phyloP scores from a whole-genome alignment of 371 early-diverging fungal species.

The Mortierella sp. region DNA sequence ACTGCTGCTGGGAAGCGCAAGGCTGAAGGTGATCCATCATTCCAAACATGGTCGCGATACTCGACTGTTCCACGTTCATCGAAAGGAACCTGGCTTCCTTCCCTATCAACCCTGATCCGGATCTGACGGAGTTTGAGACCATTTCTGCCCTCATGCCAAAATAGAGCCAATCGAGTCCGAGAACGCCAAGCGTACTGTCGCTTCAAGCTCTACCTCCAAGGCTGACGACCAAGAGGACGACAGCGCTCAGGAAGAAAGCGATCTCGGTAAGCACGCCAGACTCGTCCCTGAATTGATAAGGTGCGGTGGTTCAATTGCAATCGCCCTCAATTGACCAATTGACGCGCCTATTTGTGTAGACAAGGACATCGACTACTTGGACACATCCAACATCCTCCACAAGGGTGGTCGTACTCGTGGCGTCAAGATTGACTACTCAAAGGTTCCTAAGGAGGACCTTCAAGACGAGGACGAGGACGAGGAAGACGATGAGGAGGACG shows the following conservation, averaged over 20 bases:
- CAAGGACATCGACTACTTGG: conserved; percentile 69
- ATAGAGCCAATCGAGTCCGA: conserved; percentile 20
- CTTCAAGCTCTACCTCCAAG: conserved; percentile 32
- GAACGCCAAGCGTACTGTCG: conserved; percentile 21
- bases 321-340: neutral
- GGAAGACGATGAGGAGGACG: conserved; percentile 24
- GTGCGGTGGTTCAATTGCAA: too few species aligned
- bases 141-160: neutral
- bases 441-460: conserved; percentile 69
- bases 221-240: conserved; percentile 28
- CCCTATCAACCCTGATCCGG: too few species aligned
- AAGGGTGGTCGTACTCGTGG: conserved; percentile 77
- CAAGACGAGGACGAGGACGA: conserved; percentile 62
- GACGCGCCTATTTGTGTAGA: conserved; percentile 46
- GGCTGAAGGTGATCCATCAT: conserved; percentile 27
- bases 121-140: too few species aligned
- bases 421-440: conserved; percentile 73
- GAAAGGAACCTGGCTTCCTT: too few species aligned
- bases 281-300: too few species aligned
- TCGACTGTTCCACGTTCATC: too few species aligned
- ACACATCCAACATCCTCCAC: conserved; percentile 71
- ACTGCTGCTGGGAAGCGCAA: conserved; percentile 40
- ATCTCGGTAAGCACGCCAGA: conserved; percentile 31
- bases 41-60: too few species aligned
- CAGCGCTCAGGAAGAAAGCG: conserved; percentile 51